phyloP scores from a whole-genome alignment of 345 rosid species.

The Rhodomyrtus tomentosa region DNA sequence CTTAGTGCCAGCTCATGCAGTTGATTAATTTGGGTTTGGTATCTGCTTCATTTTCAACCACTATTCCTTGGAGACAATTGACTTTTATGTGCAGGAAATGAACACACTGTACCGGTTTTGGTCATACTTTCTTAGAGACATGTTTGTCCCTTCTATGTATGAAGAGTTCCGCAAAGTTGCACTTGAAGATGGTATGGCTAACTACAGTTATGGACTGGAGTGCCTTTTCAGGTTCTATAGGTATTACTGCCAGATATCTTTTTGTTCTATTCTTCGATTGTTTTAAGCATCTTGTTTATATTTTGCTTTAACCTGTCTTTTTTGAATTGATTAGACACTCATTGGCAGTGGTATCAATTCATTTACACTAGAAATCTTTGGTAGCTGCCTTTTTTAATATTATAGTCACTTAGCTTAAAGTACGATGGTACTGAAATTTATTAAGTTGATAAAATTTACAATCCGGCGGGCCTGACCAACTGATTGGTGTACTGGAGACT shows the following conservation, averaged over 20 bases:
- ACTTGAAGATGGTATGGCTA: slow-evolving; percentile 74
- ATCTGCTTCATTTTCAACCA: not conserved
- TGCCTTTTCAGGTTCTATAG: slow-evolving; percentile 98
- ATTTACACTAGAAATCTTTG: not conserved
- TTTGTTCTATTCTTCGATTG: not conserved
- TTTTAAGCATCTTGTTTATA: not conserved
- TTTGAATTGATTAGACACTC: not conserved
- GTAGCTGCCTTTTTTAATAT: not conserved
- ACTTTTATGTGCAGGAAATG: slow-evolving; percentile 68
- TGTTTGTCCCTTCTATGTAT: slow-evolving; percentile 71
- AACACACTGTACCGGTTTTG: slow-evolving; percentile 86
- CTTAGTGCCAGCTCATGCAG: not conserved
- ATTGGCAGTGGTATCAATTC: not conserved
- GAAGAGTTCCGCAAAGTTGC: slow-evolving; percentile 78
- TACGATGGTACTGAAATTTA: not conserved
- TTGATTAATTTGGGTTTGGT: not conserved
- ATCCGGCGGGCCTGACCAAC: not conserved
- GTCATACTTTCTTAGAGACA: slow-evolving; percentile 86
- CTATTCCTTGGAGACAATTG: not conserved
- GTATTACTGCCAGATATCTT: slow-evolving; percentile 18
- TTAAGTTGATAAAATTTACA: not conserved
- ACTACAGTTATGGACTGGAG: slow-evolving; percentile 81
- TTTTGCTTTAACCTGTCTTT: not conserved
- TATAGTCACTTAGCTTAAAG: not conserved
- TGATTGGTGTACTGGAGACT: not conserved